Base-by-base conservation (phyloP, 2,329 filamentous ascomycete species). In the Colletotrichum abscissum region DNA sequence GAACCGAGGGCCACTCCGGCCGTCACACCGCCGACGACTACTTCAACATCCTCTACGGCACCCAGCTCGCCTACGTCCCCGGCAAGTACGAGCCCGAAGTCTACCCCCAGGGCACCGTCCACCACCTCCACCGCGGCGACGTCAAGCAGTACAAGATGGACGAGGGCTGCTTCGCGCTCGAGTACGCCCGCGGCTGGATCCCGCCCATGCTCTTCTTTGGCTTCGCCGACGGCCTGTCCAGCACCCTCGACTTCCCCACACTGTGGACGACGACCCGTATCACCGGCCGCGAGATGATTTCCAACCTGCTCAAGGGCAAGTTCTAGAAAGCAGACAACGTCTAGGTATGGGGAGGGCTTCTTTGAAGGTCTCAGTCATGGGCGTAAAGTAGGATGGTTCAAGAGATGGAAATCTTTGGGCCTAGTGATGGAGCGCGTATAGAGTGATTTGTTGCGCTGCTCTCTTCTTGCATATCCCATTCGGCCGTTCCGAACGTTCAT, bases 11-110 rank as follows among this genome's bases (percentile, higher is more conserved):
- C 74, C 95, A 97, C 87, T 91, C 91, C 1, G 95, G 95, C 76
- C 93, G 95, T 63, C 95, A 97, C 88, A 96, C 94, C 14, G 95
- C 95, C 19, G 94, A 97, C 84, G 95, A 98, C 87, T 98, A 97
- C 88, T 98, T 98, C 88, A 91, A 95, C 87, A 97, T 98, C 87
- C 88, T 98, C 38, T 87, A 87, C 42, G 95, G 95, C 78, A 91
- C 92, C 78, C 92, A 97, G 84, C 87, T 90, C 78, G 93, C 94
- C 76, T 95, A 95, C 86, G 88, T 90, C 5, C 90, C 92, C 2
- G 92, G 92, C 76, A 81, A 86, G 75, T 94, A 91, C 82, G 87
- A 89, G 81, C 86, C 92, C 42, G 92, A 94, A 83, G 84, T 93
- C 75, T 96, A 95, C 85, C 87, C 89, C 0, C 83, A 89, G 67